Conservation (phyloP, 306 rosid species). For the Trifolium repens region DNA sequence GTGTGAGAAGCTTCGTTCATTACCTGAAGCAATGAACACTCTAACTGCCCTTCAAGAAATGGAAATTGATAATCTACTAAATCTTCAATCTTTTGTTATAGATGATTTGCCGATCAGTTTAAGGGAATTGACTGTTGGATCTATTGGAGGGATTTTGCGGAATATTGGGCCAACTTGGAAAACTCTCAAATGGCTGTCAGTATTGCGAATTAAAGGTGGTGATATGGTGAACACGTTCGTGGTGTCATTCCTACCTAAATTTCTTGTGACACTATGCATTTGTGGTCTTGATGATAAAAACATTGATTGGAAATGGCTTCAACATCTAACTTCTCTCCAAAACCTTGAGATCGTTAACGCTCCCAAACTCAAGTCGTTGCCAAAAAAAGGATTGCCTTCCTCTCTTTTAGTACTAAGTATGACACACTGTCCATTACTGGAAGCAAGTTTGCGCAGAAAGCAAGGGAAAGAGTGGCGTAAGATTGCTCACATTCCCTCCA, state of each 20-base stretch:
- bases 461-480: constrained; percentile 23
- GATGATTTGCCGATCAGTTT: neutral
- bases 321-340: constrained; percentile 11
- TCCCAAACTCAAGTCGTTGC: constrained; percentile 2
- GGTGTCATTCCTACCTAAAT: constrained; percentile 6
- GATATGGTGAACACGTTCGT: neutral
- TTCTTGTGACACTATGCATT: neutral
- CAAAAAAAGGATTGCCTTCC: constrained; percentile 5
- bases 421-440: neutral
- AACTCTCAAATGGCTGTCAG: neutral
- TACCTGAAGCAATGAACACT: too few species aligned
- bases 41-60: too few species aligned
- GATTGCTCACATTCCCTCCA: neutral
- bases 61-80: constrained; percentile 3
- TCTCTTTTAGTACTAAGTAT: neutral
- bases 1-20: too few species aligned
- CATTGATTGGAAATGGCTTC: neutral
- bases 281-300: neutral
- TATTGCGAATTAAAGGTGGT: neutral
- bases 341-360: neutral
- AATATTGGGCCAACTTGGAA: neutral
- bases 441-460: neutral
- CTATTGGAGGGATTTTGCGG: neutral
- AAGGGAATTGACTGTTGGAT: neutral
- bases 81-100: neutral